Evolutionary conservation across 2,329 filamentous ascomycete genomes (phyloP).

Genomic region (Plenodomus biglobosus): DNA sequence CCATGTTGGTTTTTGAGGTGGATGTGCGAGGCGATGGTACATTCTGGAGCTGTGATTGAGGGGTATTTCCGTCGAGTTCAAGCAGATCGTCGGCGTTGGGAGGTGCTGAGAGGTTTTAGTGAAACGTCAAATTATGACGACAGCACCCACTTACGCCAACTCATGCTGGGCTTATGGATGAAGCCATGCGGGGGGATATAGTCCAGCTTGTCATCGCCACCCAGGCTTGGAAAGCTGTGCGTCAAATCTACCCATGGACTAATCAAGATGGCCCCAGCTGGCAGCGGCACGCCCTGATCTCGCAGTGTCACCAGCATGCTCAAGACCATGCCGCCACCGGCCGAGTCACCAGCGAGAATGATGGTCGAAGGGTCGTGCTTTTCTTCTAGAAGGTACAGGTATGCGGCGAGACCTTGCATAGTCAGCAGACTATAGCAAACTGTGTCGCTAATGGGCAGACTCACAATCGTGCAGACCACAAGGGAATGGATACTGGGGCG

Average conservation of each 20-base stretch:
- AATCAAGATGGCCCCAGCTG: constrained; percentile 85
- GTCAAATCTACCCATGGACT: constrained; percentile 96
- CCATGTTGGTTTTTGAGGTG: constrained; percentile 16
- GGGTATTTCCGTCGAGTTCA: constrained; percentile 45
- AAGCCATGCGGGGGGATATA: constrained; percentile 90
- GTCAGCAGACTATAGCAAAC: constrained; percentile 9
- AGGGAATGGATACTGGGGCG: constrained; percentile 94
- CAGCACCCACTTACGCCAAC: constrained; percentile 64
- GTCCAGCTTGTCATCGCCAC: constrained; percentile 70
- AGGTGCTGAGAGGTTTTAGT: constrained; percentile 55
- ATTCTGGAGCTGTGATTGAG: constrained; percentile 4
- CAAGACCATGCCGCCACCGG: constrained; percentile 86
- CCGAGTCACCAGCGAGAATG: constrained; percentile 86
- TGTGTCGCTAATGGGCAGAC: background rate
- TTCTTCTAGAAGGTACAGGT: constrained; percentile 74
- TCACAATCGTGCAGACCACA: constrained; percentile 84
- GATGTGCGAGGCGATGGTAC: constrained; percentile 10
- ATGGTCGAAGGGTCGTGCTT: constrained; percentile 78
- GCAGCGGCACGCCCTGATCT: constrained; percentile 79
- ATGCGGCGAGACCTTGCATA: constrained; percentile 65
- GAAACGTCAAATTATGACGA: too few relatives aligned
- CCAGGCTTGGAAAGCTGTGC: constrained; percentile 92
- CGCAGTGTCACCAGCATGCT: constrained; percentile 76
- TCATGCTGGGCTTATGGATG: constrained; percentile 80
- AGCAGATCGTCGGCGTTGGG: constrained; percentile 75